Percentiles rank a stretch among this genome's conserved stretches.
Conservation (phyloP, 2,329 filamentous ascomycete species). For the Alternaria conjuncta region DNA sequence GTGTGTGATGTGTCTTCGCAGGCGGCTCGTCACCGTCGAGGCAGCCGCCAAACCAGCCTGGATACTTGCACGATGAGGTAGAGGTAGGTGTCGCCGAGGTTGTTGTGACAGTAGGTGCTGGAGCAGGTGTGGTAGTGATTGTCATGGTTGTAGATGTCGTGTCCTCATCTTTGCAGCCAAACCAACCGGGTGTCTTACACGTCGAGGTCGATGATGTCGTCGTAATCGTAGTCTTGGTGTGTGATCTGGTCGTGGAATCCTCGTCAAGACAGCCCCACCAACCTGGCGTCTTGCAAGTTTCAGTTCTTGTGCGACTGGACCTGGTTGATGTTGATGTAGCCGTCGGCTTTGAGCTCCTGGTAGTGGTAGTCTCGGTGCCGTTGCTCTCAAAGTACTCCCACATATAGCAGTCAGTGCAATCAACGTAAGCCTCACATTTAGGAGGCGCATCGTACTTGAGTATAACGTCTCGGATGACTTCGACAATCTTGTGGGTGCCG, state of each 20-base stretch:
- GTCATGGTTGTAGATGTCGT: slow-evolving; percentile 43
- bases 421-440: slow-evolving; percentile 73
- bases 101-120: slow-evolving; percentile 38
- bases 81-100: slow-evolving; percentile 41
- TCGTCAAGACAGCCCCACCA: slow-evolving; percentile 87
- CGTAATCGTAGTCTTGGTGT: slow-evolving; percentile 56
- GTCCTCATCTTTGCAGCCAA: slow-evolving; percentile 66
- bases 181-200: slow-evolving; percentile 66
- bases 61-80: slow-evolving; percentile 51
- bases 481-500: slow-evolving; percentile 87
- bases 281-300: slow-evolving; percentile 87
- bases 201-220: slow-evolving; percentile 47
- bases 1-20: slow-evolving; percentile 26
- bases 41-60: slow-evolving; percentile 57
- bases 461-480: slow-evolving; percentile 87
- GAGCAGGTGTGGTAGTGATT: slow-evolving; percentile 30
- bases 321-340: slow-evolving; percentile 61
- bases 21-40: slow-evolving; percentile 58
- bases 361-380: slow-evolving; percentile 75
- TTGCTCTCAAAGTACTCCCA: slow-evolving; percentile 98
- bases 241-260: slow-evolving; percentile 57
- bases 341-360: slow-evolving; percentile 54
- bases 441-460: slow-evolving; percentile 82
- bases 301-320: slow-evolving; percentile 68
- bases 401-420: slow-evolving; percentile 85